These are phyloP conservation scores for Starmerella sirachaensis DNA, from an alignment of 805 yeast genomes.

Conservation along the genomic window DNA sequence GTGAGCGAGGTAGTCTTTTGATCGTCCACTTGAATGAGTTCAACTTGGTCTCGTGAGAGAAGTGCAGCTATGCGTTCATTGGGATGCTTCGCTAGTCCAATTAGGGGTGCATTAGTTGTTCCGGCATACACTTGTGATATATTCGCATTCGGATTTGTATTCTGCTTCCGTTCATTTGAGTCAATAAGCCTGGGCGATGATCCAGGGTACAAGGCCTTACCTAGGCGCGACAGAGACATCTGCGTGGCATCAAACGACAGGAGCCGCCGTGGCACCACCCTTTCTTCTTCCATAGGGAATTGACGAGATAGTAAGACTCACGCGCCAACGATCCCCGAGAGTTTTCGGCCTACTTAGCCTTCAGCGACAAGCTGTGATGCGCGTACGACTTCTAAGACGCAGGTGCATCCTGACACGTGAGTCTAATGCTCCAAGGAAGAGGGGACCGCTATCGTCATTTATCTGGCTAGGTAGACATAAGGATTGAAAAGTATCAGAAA, in stretches of 20 bases:
- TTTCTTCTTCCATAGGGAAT: conserved; percentile 5
- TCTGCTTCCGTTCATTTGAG: neutral
- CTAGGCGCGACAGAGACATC: conserved; percentile 19
- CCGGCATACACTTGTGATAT: neutral
- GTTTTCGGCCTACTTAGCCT: too few species aligned
- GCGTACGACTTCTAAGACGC: too few species aligned
- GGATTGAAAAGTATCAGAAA: too few species aligned
- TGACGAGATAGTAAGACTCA: too few species aligned
- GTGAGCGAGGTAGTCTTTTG: neutral
- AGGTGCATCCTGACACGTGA: too few species aligned
- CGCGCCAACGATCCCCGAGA: too few species aligned
- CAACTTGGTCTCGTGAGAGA: conserved; percentile 8
- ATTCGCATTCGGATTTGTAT: neutral
- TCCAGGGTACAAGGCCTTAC: conserved; percentile 18
- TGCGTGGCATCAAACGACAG: conserved; percentile 5
- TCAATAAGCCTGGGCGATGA: neutral
- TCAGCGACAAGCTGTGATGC: too few species aligned
- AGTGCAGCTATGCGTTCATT: conserved; percentile 8
- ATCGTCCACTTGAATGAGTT: conserved; percentile 16
- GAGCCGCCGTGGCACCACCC: conserved; percentile 3
- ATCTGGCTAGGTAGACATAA: too few species aligned
- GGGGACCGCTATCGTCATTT: too few species aligned
- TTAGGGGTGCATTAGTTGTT: conserved; percentile 4
- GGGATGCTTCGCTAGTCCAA: conserved; percentile 8
- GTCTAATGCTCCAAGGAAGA: too few species aligned